phyloP scores from a whole-genome alignment of 202 grass and related monocot genomes.

The Digitaria exilis region DNA sequence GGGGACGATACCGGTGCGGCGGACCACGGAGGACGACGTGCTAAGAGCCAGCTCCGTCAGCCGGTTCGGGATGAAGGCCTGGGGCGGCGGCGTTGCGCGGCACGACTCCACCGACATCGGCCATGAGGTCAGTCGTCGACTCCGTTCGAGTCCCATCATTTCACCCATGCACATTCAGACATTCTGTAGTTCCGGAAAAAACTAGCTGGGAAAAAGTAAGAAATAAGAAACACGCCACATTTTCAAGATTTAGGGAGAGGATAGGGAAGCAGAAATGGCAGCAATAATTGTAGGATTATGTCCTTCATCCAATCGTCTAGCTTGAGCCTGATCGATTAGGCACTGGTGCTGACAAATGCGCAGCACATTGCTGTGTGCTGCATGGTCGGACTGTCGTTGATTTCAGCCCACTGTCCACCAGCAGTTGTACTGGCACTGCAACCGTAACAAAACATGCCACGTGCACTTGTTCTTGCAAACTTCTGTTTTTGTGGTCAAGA shows the following conservation, averaged over 20 bases:
- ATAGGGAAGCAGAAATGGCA: not conserved
- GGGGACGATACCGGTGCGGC: constrained; percentile 61
- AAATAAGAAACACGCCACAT: not conserved
- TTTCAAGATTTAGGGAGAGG: not conserved
- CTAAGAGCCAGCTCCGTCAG: constrained; percentile 45
- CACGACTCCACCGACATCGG: constrained; percentile 55
- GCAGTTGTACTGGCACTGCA: not conserved
- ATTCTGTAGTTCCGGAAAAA: not conserved
- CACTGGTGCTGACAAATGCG: not conserved
- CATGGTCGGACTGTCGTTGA: not conserved
- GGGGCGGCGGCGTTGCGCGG: not conserved
- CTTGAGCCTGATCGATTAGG: not conserved
- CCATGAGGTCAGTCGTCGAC: constrained; percentile 66
- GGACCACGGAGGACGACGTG: constrained; percentile 61
- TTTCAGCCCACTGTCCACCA: not conserved
- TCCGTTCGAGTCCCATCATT: not conserved
- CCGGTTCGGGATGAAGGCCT: constrained; percentile 75
- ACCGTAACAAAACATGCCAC: not conserved
- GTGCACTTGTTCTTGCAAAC: not conserved
- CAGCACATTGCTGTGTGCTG: not conserved
- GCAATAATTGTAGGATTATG: not conserved
- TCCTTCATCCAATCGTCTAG: not conserved
- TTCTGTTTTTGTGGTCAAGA: not conserved
- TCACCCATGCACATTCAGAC: not conserved
- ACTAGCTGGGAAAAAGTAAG: not conserved